Evolutionary conservation across 345 rosid genomes (phyloP).

Genomic region (Pistacia atlantica): DNA sequence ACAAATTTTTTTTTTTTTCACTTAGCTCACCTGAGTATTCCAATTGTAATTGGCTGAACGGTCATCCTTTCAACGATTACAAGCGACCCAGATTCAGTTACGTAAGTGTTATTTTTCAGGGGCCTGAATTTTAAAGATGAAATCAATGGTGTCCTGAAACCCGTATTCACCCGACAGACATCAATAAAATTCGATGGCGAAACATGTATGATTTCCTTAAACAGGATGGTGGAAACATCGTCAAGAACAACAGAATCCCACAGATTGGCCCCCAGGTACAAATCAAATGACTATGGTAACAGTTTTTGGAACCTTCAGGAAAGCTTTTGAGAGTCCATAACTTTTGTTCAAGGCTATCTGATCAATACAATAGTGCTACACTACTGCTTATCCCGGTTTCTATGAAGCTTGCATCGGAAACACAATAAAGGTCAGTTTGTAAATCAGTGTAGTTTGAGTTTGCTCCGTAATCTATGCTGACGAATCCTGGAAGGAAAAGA

Average conservation of each 20-base stretch:
- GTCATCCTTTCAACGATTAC: conserved; percentile 13
- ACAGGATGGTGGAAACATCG: no score
- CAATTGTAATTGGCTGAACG: conserved; percentile 22
- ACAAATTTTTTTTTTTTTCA: not conserved
- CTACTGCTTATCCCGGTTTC: conserved; percentile 4
- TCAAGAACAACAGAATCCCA: no score
- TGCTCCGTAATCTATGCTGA: conserved; percentile 25
- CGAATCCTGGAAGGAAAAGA: conserved; percentile 11
- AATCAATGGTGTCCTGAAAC: conserved; percentile 40
- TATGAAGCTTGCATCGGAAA: conserved; percentile 1
- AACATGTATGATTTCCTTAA: no score
- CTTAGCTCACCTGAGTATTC: conserved; percentile 6
- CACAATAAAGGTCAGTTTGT: conserved; percentile 1
- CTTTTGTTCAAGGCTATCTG: not conserved
- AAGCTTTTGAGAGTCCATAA: conserved; percentile 33
- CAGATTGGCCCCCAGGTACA: no score
- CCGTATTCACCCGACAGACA: conserved; percentile 44
- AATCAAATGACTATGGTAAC: conserved; percentile 20
- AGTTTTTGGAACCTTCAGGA: conserved; percentile 43
- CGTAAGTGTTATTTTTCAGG: not conserved
- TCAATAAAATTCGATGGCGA: no score
- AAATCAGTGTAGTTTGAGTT: not conserved
- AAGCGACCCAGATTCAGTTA: conserved; percentile 23
- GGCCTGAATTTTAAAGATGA: conserved; percentile 29
- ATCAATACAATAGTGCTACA: not conserved